Evolutionary conservation across 1,284 basidiomycete species (phyloP), one percentile per base, ranked within the genome.

Genomic region (Ustilago curta): DNA sequence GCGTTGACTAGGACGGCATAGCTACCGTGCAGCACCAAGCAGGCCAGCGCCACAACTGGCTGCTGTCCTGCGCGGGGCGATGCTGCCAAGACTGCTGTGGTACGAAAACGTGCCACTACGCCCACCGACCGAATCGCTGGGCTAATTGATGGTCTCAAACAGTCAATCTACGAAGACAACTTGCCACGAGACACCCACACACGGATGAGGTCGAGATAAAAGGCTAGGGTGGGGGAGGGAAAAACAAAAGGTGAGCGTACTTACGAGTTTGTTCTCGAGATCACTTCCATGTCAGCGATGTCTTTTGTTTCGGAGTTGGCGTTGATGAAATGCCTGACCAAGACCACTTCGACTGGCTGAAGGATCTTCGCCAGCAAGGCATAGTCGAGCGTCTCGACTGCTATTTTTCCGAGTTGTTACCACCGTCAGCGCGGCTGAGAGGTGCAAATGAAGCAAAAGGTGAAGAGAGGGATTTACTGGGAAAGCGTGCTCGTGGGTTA

Each of bases 51-150:
- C 29, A 42, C 40, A 27, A 27, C 11, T 14, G 39, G 40, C 52
- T 54, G 39, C 52, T 27, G 29, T 9, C 21, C 18, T 45, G 43
- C 35, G 35, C 32, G 16, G 8, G 12, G 32, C 51, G 27, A 48
- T 29, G 35, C 43, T n/a, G 54, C 16, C 54, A 40, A 58, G 37
- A 47, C 8, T 21, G 44, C 12, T 19, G 25, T 21, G 47, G n/a
- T 29, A 39, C 8, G 16, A 16, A 8, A 21, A 27, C 27, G 23
- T 27, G 23, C 23, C 43, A 29, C 18, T 32, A 19, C 48, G 11
- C 61, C 61, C 68, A 70, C 68, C 43, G 58, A 58, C 68, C 68
- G 62, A 65, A 70, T 70, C 48, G 49, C 53, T 60, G 68, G 68
- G 68, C 44, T 39, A 43, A 25, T 37, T 59, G 50, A 42, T 45